phyloP scores from a whole-genome alignment of 2,329 filamentous ascomycete genomes.

The Penicillium sp. region DNA sequence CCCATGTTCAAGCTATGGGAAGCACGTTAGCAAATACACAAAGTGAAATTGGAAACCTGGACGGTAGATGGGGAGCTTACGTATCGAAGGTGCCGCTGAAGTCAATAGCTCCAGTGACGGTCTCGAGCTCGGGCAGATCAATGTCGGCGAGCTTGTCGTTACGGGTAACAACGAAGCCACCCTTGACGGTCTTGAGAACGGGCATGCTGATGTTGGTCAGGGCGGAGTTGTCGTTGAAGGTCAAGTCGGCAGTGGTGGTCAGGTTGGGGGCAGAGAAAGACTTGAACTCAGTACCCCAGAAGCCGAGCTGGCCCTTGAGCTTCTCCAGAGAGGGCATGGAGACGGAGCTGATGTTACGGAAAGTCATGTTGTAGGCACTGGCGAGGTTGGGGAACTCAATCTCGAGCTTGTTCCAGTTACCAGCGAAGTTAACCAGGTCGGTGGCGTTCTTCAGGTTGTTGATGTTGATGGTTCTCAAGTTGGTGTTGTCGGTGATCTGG shows the following conservation, averaged over 20 bases:
- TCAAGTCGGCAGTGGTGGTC: constrained; percentile 51
- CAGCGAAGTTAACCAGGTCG: constrained; percentile 67
- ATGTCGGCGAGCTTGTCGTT: constrained; percentile 72
- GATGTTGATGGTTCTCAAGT: constrained; percentile 68
- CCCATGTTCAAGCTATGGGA: constrained; percentile 66
- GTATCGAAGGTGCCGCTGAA: constrained; percentile 79
- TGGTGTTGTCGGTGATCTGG: constrained; percentile 86
- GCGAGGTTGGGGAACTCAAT: constrained; percentile 75
- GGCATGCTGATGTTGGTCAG: constrained; percentile 75
- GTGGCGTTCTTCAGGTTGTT: constrained; percentile 77
- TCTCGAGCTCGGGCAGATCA: constrained; percentile 65
- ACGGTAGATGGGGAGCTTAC: constrained; percentile 54
- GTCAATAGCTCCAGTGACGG: constrained; percentile 76
- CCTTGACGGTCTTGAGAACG: constrained; percentile 64
- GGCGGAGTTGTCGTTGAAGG: constrained; percentile 56
- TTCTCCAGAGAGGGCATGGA: constrained; percentile 67
- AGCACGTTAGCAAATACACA: constrained; percentile 32
- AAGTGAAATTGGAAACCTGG: neutral
- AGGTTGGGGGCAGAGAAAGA: constrained; percentile 47
- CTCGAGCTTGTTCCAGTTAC: constrained; percentile 72
- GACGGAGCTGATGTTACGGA: constrained; percentile 75
- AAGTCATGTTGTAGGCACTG: constrained; percentile 75
- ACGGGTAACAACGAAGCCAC: constrained; percentile 83
- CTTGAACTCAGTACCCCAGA: constrained; percentile 68
- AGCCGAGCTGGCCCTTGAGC: constrained; percentile 76